Percentiles rank a stretch among this genome's conserved stretches.
These are phyloP conservation scores for Tolypocladium tundrense DNA, from an alignment of 2,329 filamentous ascomycete genomes.

Conservation along the genomic window DNA sequence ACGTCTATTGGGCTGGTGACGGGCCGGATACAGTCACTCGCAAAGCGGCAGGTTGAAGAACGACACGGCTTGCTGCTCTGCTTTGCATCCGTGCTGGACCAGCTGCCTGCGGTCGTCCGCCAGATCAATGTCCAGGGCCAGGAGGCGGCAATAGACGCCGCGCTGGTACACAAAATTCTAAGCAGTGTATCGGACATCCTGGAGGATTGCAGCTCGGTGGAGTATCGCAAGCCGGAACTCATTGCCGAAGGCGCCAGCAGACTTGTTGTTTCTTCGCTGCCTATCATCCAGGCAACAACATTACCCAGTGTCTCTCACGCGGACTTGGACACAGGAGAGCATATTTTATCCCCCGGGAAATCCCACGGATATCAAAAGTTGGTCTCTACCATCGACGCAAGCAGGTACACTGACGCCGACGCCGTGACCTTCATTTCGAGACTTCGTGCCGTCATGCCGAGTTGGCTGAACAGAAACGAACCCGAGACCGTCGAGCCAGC, in stretches of 20 bases:
- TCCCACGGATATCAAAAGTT: constrained; percentile 10
- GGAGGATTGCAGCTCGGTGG: constrained; percentile 26
- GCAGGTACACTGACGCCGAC: neutral
- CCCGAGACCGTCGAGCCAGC: constrained; percentile 36
- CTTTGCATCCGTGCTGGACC: constrained; percentile 47
- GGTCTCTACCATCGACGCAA: constrained; percentile 10
- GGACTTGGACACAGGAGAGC: constrained; percentile 10
- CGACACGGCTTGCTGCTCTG: constrained; percentile 56
- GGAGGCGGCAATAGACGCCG: constrained; percentile 7
- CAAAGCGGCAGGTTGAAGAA: constrained; percentile 53
- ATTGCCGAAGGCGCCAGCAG: constrained; percentile 50
- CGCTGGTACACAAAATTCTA: constrained; percentile 19
- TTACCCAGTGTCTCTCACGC: constrained; percentile 7
- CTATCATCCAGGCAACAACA: constrained; percentile 31
- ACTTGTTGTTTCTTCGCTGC: constrained; percentile 44
- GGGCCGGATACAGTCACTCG: constrained; percentile 32
- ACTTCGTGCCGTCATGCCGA: constrained; percentile 24
- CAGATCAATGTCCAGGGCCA: constrained; percentile 10
- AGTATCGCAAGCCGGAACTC: constrained; percentile 51
- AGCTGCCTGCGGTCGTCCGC: constrained; percentile 19
- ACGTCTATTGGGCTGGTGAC: constrained; percentile 31
- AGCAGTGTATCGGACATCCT: constrained; percentile 24
- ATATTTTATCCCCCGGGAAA: constrained; percentile 12
- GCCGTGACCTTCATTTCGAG: constrained; percentile 12
- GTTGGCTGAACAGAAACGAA: constrained; percentile 41